Base-by-base conservation (phyloP, 1,284 basidiomycete genomes). In the Sanghuangporus baumii region DNA sequence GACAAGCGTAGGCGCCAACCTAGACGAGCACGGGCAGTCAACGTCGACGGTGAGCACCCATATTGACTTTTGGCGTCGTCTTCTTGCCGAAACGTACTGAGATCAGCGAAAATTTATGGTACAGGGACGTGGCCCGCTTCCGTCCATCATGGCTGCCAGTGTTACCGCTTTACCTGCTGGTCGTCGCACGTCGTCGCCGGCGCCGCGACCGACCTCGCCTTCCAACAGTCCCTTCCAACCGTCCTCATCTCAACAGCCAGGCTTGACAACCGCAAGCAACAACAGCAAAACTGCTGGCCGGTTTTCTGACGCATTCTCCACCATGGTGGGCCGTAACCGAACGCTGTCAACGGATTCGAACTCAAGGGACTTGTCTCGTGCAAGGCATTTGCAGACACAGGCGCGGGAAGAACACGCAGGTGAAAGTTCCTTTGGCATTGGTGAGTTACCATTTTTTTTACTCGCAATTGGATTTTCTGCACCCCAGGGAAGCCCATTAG, bases 351-450 rank as follows among this genome's bases (percentile, higher is more conserved):
- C 60, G 6, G 48, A 38, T 38, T 58, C 59, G 41, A 54, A 58
- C 38, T 54, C 59, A 11, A 52, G 37, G 48, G 46, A 37, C 31
- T 34, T 23, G 11, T 12, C 37, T 23, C 38, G 23, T 11, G 14
- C 61, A 14, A 54, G 56, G 43, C n/a, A 11, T 11, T 16, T 12
- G 26, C 31, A 56, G 50, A 16, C 8, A 8, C 34, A 12, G 23
- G 34, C 26, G 16, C 40, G 37, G 20, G 57, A 63, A 37, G 58
- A 41, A 26, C 6, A 31, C 20, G 38, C n/a, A 26, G 57, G 23
- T 12, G 58, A 60, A 9, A 65, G 63, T 36, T 61, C 59, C 11
- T 65, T 65, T 61, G 60, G 60, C 18, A 61, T 65, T 26, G 63
- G 63, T 65, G 63, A 65, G 63, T 61, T 38, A 26, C 12, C 20